A percentile compares a stretch with the other conserved stretches of the same genome.
phyloP scores from a whole-genome alignment of 2,329 filamentous ascomycete genomes.

The Penicillium sp. region DNA sequence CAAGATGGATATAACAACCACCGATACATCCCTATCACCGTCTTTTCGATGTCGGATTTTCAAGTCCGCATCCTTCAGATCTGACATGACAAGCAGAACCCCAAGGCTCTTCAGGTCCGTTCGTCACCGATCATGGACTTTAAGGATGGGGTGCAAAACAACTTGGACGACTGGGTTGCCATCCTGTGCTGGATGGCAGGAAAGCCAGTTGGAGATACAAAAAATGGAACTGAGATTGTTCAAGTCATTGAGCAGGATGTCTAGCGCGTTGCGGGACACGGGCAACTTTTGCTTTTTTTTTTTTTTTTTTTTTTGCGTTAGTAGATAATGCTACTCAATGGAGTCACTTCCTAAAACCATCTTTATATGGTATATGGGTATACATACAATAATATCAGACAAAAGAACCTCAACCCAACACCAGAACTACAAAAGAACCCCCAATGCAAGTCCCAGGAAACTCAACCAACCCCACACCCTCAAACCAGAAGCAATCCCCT shows the following conservation, averaged over 20 bases:
- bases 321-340: too few relatives aligned
- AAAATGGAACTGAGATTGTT: background rate
- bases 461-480: constrained; percentile 1
- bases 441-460: constrained; percentile 10
- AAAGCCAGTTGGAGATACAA: background rate
- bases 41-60: background rate
- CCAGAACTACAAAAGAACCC: background rate
- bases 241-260: background rate
- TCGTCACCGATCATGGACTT: background rate
- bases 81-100: background rate
- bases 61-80: background rate
- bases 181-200: background rate
- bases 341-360: background rate
- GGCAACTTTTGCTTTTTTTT: background rate
- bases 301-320: background rate
- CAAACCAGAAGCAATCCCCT: constrained; percentile 1
- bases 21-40: background rate
- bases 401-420: background rate
- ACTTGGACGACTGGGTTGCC: background rate
- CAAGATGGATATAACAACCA: background rate
- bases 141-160: background rate
- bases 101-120: background rate
- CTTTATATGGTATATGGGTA: background rate
- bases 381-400: background rate
- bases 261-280: background rate